Base-by-base conservation (phyloP, 1,284 basidiomycete genomes). In the Golubevia sp. region DNA sequence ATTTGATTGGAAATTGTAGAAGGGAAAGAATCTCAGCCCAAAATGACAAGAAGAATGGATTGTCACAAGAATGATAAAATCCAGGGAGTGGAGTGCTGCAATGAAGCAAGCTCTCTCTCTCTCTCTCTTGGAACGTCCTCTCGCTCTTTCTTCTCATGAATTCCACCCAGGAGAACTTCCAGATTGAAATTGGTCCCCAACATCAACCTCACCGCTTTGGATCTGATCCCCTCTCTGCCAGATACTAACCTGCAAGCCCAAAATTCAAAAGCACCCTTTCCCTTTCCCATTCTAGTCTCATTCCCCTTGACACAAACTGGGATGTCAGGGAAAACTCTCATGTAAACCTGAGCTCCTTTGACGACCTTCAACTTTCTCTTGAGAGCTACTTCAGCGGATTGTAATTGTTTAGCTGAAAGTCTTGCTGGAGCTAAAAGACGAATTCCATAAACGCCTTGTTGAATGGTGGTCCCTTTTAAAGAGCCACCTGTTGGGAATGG, bases 281-380 rank as follows among this genome's bases (percentile, higher is more conserved):
- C 97, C 85, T 98, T 98, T 54, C 96, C 96, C 97, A 99, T 99
- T 89, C 97, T 92, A 5, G 95, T 97, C 85, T 99, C 96, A 79
- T 97, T 98, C 60, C 96, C 96, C 89, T 99, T 98, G 63, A 98
- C 91, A 86, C 95, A 97, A 63, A 99, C 94, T 2, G 96, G 94
- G 62, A 97, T 90, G 85, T 98, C 94, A 2, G 96, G 96, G 86
- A 98, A 99, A 25, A 98, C 91, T 25, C 95, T 88, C 84, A 97
- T 83, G 84, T 89, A 94, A 34, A 94, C 89, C 85, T 96, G 91
- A 34, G 90, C 88, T 3, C 95, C 95, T 83, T 97, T 97, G 63
- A 98, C 87, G 11, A 90, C 85, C 85, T 97, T 98, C 66, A 98
- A 88, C 83, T 94, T 95, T 73, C 93, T 88, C 87, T 92, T 91